phyloP scores from a whole-genome alignment of 768 basidiomycete genomes.

The Amanita pallidorosea region DNA sequence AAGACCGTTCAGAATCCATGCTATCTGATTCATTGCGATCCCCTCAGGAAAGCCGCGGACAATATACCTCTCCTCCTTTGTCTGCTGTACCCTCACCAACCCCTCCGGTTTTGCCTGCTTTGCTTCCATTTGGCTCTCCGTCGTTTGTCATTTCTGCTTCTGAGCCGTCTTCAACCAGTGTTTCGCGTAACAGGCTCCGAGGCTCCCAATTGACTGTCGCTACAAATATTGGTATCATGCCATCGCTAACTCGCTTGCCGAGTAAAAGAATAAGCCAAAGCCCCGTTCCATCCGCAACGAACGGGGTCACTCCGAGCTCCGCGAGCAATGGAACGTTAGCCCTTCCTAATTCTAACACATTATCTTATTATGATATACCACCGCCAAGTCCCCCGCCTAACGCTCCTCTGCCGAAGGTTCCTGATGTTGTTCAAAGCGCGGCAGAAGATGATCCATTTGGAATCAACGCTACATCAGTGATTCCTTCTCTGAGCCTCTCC shows the following conservation, averaged over 20 bases:
- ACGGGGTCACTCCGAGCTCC: background rate
- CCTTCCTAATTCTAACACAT: conserved; percentile 26
- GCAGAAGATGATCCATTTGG: conserved; percentile 2
- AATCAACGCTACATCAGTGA: conserved; percentile 1
- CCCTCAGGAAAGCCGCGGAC: background rate
- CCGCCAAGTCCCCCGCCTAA: conserved; percentile 41
- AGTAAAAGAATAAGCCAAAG: background rate
- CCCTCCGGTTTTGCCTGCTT: background rate
- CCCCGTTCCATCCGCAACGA: conserved; percentile 11
- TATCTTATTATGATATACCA: conserved; percentile 37
- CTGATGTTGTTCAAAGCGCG: conserved; percentile 3
- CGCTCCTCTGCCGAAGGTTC: conserved; percentile 30
- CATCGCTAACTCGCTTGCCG: background rate
- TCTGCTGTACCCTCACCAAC: background rate
- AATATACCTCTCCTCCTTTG: background rate
- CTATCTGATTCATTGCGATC: background rate
- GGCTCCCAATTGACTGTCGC: background rate
- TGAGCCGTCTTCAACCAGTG: background rate
- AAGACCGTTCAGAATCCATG: background rate
- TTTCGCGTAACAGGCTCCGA: background rate
- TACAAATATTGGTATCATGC: background rate
- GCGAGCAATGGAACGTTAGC: conserved; percentile 6
- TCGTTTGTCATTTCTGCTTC: background rate
- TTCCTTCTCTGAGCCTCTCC: background rate
- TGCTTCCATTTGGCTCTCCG: background rate